Evolutionary conservation across 2,329 filamentous ascomycete species (phyloP).

Genomic region (Colletotrichum eleusines): DNA sequence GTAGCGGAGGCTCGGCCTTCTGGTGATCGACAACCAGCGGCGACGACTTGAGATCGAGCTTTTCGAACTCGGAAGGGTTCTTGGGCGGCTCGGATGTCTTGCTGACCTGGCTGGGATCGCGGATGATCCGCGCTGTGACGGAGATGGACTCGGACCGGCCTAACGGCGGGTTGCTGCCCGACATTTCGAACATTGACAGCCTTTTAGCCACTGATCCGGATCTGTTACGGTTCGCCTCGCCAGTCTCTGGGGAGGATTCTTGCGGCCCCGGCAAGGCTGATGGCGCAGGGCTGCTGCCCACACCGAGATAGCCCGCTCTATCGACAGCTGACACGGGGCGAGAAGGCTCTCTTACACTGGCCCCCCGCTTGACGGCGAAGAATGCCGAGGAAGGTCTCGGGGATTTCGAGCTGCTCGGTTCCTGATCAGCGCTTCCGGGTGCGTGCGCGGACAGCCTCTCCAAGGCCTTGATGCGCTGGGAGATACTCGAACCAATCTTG

Average conservation of each 20-base stretch:
- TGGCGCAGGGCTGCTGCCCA: slow-evolving; percentile 50
- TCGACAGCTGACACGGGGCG: slow-evolving; percentile 61
- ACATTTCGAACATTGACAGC: slow-evolving; percentile 66
- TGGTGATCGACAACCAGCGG: slow-evolving; percentile 70
- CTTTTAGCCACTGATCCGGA: slow-evolving; percentile 68
- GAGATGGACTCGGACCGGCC: slow-evolving; percentile 82
- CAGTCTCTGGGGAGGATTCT: slow-evolving; percentile 61
- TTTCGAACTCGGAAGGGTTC: slow-evolving; percentile 59
- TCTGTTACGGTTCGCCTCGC: slow-evolving; percentile 56
- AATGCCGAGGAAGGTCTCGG: slow-evolving; percentile 63
- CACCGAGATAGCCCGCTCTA: slow-evolving; percentile 55
- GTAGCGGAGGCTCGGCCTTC: slow-evolving; percentile 51
- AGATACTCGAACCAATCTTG: slow-evolving; percentile 90
- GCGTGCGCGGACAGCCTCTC: slow-evolving; percentile 76
- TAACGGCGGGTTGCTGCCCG: slow-evolving; percentile 52
- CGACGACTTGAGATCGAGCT: slow-evolving; percentile 69
- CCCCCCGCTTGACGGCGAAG: slow-evolving; percentile 66
- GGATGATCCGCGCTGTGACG: slow-evolving; percentile 86
- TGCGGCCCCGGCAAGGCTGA: slow-evolving; percentile 55
- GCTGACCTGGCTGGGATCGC: slow-evolving; percentile 66
- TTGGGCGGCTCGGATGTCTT: slow-evolving; percentile 56
- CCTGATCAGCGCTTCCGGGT: slow-evolving; percentile 47
- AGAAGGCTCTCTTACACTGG: slow-evolving; percentile 54
- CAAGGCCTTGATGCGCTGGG: slow-evolving; percentile 92
- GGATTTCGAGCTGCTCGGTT: slow-evolving; percentile 37